Percentiles rank a stretch among this genome's conserved stretches.
Evolutionary conservation across 1,284 basidiomycete species (phyloP).

Genomic region (Neonothopanus nambi): DNA sequence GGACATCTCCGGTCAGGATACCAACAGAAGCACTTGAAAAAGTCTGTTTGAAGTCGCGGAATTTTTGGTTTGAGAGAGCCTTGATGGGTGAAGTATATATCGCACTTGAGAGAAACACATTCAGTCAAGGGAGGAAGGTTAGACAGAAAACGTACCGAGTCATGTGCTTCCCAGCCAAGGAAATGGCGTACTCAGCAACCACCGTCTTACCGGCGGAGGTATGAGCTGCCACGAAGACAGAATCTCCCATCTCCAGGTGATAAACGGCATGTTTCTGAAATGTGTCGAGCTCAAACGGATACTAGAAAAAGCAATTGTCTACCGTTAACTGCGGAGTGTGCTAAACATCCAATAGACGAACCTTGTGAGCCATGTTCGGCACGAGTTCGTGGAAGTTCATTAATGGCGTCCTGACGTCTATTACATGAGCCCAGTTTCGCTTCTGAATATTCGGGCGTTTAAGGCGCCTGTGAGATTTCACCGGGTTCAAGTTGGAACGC

Average conservation of each 20-base stretch:
- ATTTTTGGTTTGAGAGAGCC: conserved; percentile 98
- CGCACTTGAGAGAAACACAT: conserved; percentile 54
- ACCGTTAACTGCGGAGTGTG: too few relatives aligned
- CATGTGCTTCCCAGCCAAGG: conserved; percentile 97
- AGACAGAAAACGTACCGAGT: conserved; percentile 63
- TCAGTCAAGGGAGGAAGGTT: conserved; percentile 14
- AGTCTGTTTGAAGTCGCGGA: conserved; percentile 97
- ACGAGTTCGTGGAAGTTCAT: conserved; percentile 87
- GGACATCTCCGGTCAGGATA: conserved; percentile 97
- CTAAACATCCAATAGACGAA: conserved; percentile 23
- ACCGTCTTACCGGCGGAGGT: conserved; percentile 99
- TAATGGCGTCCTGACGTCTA: conserved; percentile 90
- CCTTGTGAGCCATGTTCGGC: conserved; percentile 89
- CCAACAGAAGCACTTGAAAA: conserved; percentile 93
- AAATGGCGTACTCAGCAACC: conserved; percentile 98
- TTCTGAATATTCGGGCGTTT: conserved; percentile 60
- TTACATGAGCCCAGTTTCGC: conserved; percentile 97
- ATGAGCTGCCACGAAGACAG: conserved; percentile 98
- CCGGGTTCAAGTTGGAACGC: conserved; percentile 59
- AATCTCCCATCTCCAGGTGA: conserved; percentile 96
- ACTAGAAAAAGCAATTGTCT: conserved; percentile 25
- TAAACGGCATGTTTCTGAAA: conserved; percentile 98
- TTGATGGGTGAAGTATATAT: conserved; percentile 99
- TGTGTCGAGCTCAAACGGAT: conserved; percentile 49
- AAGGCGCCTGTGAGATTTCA: conserved; percentile 36